phyloP scores from a whole-genome alignment of 1,284 basidiomycete genomes.

The Leccinum subfulvum region DNA sequence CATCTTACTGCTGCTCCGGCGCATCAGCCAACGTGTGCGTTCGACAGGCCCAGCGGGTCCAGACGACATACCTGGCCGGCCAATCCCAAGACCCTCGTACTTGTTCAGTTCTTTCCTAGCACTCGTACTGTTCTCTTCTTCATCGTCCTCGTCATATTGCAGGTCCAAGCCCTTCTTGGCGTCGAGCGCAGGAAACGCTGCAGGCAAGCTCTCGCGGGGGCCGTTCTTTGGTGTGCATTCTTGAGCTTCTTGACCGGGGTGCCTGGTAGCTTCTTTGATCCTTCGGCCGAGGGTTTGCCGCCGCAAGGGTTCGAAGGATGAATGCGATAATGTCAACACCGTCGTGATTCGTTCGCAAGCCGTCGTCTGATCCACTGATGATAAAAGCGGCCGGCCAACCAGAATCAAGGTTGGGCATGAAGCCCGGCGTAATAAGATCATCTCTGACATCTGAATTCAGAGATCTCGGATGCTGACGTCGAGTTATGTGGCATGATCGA shows the following conservation, averaged over 20 bases:
- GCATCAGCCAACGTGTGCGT: slow-evolving; percentile 59
- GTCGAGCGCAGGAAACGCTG: slow-evolving; percentile 52
- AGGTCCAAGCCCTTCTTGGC: slow-evolving; percentile 24
- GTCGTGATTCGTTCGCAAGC: too few relatives aligned
- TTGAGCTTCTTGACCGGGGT: too few relatives aligned
- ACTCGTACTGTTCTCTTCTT: slow-evolving; percentile 50
- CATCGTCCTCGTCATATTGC: slow-evolving; percentile 37
- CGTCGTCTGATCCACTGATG: too few relatives aligned
- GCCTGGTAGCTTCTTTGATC: too few relatives aligned
- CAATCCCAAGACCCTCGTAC: slow-evolving; percentile 68
- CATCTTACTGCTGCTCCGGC: slow-evolving; percentile 60
- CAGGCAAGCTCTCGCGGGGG: slow-evolving; percentile 72
- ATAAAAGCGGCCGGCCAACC: too few relatives aligned
- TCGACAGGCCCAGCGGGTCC: slow-evolving; percentile 37
- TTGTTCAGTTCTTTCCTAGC: slow-evolving; percentile 44
- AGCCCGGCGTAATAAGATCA: too few relatives aligned
- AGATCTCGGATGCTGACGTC: slow-evolving; percentile 43
- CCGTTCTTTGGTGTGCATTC: slow-evolving; percentile 29
- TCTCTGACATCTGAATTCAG: too few relatives aligned
- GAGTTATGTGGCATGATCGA: slow-evolving; percentile 53
- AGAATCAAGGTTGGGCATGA: too few relatives aligned
- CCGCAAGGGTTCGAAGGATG: too few relatives aligned
- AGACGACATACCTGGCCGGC: slow-evolving; percentile 46
- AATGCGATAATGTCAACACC: too few relatives aligned
- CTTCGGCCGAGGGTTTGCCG: too few relatives aligned